Base-by-base conservation (phyloP, 345 rosid genomes). In the Nasturtium officinale region DNA sequence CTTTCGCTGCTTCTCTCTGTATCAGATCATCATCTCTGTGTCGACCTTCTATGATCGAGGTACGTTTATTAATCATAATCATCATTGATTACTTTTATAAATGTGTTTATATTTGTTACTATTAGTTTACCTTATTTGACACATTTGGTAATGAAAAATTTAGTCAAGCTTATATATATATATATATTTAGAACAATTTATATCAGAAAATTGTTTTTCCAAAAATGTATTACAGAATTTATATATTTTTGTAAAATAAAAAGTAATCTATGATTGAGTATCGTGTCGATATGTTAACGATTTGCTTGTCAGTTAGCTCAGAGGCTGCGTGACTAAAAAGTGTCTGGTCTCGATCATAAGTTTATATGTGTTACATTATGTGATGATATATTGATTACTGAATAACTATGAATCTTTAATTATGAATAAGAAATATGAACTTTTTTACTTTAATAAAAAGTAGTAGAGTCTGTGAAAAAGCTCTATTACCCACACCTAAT, bases 31-130 rank as follows among this genome's bases (percentile, higher is more conserved):
- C 96, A 16, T 75, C 96, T 42, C 64, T 69, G 21, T 91, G 88
- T 96, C 93, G 99, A 54, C 97, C 96, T 33, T 85, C 90, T 46
- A 91, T 91, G 89, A 86, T 77, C 23, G 89, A 95, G 97, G 97
- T 95, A 63, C n/a, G 52, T 46, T 51, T 30, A 43, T 5, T 43
- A 40, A 18, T 54, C 54, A 16, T 53, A 43, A 37, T 37, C 2
- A 3, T 35, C 21, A n/a, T 48, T 40, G 40, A 51, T 57, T 65
- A 58, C 9, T 20, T 37, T 3, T 9, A 37, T 37, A 35, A 2
- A 37, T 37, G 40, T 37, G 40, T 37, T 37, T 37, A 37, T 37
- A 37, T 35, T 8, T 35, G 9, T 35, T 9, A 35, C 4, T 35
- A 35, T 35, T 35, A 9, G 47, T 5, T 42, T 42, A n/a, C 26